phyloP scores from a whole-genome alignment of 805 yeast genomes.

The Starmerella geochares region DNA sequence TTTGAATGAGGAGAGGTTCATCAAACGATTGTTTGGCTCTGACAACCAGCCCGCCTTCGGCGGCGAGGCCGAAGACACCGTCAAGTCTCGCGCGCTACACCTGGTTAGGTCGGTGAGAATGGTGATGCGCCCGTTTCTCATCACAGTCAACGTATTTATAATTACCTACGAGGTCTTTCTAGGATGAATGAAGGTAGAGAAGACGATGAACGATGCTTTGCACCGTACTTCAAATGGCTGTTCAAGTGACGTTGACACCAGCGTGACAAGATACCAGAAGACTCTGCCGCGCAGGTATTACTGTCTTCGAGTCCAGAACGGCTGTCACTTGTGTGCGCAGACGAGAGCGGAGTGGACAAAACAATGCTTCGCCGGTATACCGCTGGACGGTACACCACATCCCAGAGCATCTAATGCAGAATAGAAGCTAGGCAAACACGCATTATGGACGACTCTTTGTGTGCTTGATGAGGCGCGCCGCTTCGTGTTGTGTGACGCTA shows the following conservation, averaged over 20 bases:
- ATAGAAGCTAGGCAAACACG: too few species aligned
- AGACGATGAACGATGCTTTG: neutral
- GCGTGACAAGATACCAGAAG: too few species aligned
- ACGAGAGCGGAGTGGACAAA: neutral
- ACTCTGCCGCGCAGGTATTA: too few species aligned
- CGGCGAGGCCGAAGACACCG: constrained; percentile 36
- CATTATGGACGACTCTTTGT: too few species aligned
- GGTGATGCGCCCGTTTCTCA: constrained; percentile 63
- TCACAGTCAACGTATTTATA: constrained; percentile 54
- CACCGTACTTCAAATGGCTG: too few species aligned
- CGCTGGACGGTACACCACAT: neutral
- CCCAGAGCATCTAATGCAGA: too few species aligned
- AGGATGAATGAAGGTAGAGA: constrained; percentile 37
- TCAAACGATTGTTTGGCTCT: constrained; percentile 47
- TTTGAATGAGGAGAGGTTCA: constrained; percentile 67
- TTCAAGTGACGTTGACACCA: too few species aligned
- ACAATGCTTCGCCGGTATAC: neutral
- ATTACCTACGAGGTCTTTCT: constrained; percentile 59
- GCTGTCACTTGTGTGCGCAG: too few species aligned
- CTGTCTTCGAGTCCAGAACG: too few species aligned
- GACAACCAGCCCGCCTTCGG: constrained; percentile 35
- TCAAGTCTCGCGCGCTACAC: constrained; percentile 51
- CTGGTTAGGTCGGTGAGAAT: constrained; percentile 68
- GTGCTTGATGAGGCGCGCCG: too few species aligned
- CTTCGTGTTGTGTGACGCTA: too few species aligned